Evolutionary conservation across 306 rosid species (phyloP), one percentile per base, ranked within the genome.

Genomic region (Pueraria montana): DNA sequence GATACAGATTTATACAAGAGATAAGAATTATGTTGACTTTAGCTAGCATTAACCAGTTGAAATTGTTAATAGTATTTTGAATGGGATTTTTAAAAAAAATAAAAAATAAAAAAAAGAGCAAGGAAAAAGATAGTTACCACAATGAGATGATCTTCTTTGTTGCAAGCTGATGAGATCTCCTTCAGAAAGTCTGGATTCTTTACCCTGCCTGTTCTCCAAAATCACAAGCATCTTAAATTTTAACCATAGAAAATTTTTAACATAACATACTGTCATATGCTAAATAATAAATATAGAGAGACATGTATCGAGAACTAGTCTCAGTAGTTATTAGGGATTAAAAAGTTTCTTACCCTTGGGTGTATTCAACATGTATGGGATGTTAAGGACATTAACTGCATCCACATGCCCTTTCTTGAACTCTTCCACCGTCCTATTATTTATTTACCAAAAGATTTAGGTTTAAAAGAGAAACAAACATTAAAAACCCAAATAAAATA

Each of bases 361-460:
- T 52, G 92, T 88, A 77, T 86, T 82, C 84, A 92, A 69, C 90
- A 91, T 49, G 87, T 90, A 94, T 18, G 98, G 99, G 85, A 94
- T 82, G 79, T 96, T 96, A 55, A 90, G 16, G 79, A 94, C 82
- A 86, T 88, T 94, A 20, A 81, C 80, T 74, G 85, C 87, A 79
- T 77, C 94, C 11, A 88, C 92, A 36, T 92, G 89, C 77, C 97
- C 96, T 68, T 87, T 87, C 65, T 72, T 45, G 83, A 82, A 96
- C 87, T 96, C 98, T 81, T 89, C 91, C 81, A 72, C 92, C 43
- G 96, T 96, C 90, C 99, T 93, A 77, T 11, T 12, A 30, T 11
- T 32, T 2, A 17, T 65, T 61, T 72, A 16, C 58, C 74, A 85
- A 45, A 62, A 30, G 36, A 55, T 50, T 76, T 4, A 71, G 76